Evolutionary conservation across 2,329 filamentous ascomycete species (phyloP), one percentile per base, ranked within the genome.

Genomic region (Aspergillus japonicus): DNA sequence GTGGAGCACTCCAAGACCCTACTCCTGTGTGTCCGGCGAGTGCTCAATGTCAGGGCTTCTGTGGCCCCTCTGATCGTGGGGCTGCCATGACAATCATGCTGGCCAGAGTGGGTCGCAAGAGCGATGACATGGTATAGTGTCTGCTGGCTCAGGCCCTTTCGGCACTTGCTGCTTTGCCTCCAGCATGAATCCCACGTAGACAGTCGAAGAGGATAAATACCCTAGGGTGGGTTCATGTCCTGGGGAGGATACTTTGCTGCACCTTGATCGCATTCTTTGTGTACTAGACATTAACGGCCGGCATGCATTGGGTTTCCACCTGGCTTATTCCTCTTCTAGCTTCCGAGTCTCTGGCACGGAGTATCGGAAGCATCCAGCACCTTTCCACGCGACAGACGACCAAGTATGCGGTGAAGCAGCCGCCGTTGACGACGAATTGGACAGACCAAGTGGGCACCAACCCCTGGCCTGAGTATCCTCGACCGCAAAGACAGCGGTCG

Each of bases 401-500:
- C 10, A 72, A 64, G 2, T 78, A 83, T 73, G 60, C 72, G 33
- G 66, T 72, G 2, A 73, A 80, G 50, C 60, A 71, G 29, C 76
- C 77, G n/a, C 78, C 78, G 4, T 66, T 80, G 50, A 74, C 72
- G 14, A 81, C 78, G 1, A 67, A 71, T 10, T 82, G 80, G 80
- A 82, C 80, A 0, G 69, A 75, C 39, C 71, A 77, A 24, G 79
- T 81, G 5, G 80, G 80, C 16, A 81, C 75, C 1, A 73, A 78
- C 52, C 80, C 80, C 0, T 82, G 80, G 80, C 78, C 79, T 7
- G 79, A 82, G 57, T 81, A 82, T 62, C 80, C 80, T 10, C 72
- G 80, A 29, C 80, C 80, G 5, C 78, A 78, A 57, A 67, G 81
- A 44, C 70, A 79, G 56, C 75, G 80, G 2, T 66, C 76, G n/a